These are phyloP conservation scores for Amanita muscaria DNA, from an alignment of 768 basidiomycete genomes.

Conservation along the genomic window DNA sequence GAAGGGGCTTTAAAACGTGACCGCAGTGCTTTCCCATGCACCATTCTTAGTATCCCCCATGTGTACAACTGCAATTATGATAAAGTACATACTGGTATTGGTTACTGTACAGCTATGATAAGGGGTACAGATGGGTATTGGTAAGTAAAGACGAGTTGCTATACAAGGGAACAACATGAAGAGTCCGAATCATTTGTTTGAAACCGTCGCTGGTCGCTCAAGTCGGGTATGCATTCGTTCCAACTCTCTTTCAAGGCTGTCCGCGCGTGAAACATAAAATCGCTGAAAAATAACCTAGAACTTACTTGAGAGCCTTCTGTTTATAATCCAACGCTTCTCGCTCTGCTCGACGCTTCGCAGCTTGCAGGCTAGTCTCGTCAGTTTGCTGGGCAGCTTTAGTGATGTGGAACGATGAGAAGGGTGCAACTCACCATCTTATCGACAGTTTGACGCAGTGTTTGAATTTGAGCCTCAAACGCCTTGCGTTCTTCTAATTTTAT, in stretches of 20 bases:
- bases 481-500: conserved; percentile 54
- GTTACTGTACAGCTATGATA: conserved; percentile 19
- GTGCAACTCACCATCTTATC: conserved; percentile 46
- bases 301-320: conserved; percentile 61
- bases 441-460: conserved; percentile 47
- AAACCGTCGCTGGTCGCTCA: conserved; percentile 39
- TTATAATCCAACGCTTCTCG: conserved; percentile 68
- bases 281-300: conserved; percentile 6
- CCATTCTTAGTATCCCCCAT: neutral
- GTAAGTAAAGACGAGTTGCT: no score
- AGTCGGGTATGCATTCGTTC: conserved; percentile 60
- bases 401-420: conserved; percentile 7
- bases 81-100: conserved; percentile 21
- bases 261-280: neutral
- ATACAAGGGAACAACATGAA: no score
- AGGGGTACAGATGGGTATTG: no score
- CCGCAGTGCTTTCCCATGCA: conserved; percentile 3
- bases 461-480: conserved; percentile 49
- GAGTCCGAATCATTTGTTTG: conserved; percentile 2
- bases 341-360: conserved; percentile 68
- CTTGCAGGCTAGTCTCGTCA: conserved; percentile 54
- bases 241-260: conserved; percentile 57
- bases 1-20: neutral
- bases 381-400: conserved; percentile 44
- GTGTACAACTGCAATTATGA: neutral